Evolutionary conservation across 1,139 yeast species (phyloP).

Genomic region (Debaryomyces robertsiae): DNA sequence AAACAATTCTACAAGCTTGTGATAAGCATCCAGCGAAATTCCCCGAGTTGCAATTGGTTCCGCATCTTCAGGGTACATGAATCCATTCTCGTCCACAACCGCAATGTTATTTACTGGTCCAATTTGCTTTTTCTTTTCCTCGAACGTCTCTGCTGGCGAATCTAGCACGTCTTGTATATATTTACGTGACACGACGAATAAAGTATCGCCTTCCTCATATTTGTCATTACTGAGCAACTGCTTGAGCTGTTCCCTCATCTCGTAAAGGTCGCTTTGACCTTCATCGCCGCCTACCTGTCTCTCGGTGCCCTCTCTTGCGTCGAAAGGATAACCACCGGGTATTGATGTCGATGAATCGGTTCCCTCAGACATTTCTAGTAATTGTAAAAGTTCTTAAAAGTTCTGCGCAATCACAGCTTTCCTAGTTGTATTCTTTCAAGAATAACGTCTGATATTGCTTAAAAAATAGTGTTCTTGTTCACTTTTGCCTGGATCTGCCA

Average conservation of each 20-base stretch:
- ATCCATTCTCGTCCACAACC: constrained; percentile 36
- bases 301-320: constrained; percentile 1
- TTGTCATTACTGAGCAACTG: constrained; percentile 22
- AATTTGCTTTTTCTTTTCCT: constrained; percentile 26
- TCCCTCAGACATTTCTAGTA: constrained; percentile 9
- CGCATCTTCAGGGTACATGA: constrained; percentile 30
- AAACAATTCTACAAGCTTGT: constrained; percentile 53
- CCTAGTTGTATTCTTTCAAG: constrained; percentile 1
- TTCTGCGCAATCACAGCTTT: neutral
- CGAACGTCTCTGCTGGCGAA: constrained; percentile 26
- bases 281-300: neutral
- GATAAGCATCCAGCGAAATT: constrained; percentile 47
- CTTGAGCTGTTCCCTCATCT: constrained; percentile 26
- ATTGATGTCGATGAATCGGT: constrained; percentile 4
- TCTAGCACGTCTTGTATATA: constrained; percentile 32
- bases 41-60: constrained; percentile 33
- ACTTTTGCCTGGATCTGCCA: too few relatives aligned
- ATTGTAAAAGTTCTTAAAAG: neutral
- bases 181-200: constrained; percentile 38
- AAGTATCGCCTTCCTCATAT: constrained; percentile 38
- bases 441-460: constrained; percentile 3
- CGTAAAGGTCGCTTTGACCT: constrained; percentile 15
- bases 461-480: neutral
- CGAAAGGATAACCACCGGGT: constrained; percentile 6
- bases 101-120: constrained; percentile 39